Evolutionary conservation across 805 yeast species (phyloP).

Genomic region (Candida multigemmis): DNA sequence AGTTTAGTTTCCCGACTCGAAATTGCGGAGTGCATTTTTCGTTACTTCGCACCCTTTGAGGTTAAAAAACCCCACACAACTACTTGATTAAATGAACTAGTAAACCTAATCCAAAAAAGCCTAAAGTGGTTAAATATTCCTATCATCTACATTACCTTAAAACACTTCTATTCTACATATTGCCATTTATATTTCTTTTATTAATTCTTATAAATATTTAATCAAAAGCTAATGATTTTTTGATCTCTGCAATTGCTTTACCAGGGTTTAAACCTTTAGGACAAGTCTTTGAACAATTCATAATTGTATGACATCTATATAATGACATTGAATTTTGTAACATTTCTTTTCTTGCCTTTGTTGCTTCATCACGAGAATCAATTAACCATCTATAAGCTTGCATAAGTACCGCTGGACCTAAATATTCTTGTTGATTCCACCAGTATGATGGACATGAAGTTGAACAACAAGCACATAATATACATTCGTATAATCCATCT

Average conservation of each 20-base stretch:
- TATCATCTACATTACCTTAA: no score
- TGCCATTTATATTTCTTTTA: no score
- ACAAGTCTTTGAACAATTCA: slow-evolving; percentile 98
- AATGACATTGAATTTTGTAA: slow-evolving; percentile 94
- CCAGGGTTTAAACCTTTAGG: slow-evolving; percentile 99
- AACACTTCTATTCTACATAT: no score
- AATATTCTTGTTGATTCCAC: slow-evolving; percentile 99
- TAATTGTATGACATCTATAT: slow-evolving; percentile 97
- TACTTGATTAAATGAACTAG: no score
- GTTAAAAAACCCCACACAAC: no score
- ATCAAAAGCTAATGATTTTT: slow-evolving; percentile 83
- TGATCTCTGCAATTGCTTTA: slow-evolving; percentile 92
- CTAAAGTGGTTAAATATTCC: no score
- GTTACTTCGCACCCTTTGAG: no score
- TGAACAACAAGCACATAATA: slow-evolving; percentile 96
- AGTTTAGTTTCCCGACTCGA: no score
- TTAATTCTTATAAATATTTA: slow-evolving; percentile 18
- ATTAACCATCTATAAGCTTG: slow-evolving; percentile 99
- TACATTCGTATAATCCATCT: slow-evolving; percentile 96
- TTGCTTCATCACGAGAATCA: slow-evolving; percentile 93
- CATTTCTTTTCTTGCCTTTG: slow-evolving; percentile 71
- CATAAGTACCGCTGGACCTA: slow-evolving; percentile 98
- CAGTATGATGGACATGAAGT: slow-evolving; percentile 99
- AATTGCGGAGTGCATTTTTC: no score
- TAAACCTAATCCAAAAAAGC: no score